Base-by-base conservation (phyloP, 1,139 yeast species). In the Debaryomyces sp. region DNA sequence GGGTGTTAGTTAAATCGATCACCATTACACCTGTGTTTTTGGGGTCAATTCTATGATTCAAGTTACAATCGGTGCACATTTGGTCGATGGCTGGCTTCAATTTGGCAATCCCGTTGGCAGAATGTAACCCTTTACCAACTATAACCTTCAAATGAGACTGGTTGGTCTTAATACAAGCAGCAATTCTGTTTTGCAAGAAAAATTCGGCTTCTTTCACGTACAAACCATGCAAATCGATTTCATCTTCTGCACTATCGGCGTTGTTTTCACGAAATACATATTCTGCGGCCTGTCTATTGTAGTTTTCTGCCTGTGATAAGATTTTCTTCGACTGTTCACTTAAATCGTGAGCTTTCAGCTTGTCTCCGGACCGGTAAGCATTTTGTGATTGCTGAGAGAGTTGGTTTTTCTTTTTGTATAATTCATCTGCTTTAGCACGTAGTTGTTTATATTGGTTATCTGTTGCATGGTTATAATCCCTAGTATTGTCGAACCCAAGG, bases 81-180 rank as follows among this genome's bases (percentile, higher is more conserved):
- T 83, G 80, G 61, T 89, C 94, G 15, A 91, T 84, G 0, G 97
- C 97, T 1, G 97, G 97, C 65, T 87, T 89, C 58, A 94, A 70
- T 67, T 91, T 92, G 44, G 97, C 94, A 44, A 89, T 81, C 29
- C 96, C 96, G 56, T 84, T 75, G 44, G 79, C 76, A 0, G 97
- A 89, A 64, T 94, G 98, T 45, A 84, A 63, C 10, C 98, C 99
- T 67, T 92, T 92, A n/a, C 98, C 98, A 9, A 91, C 97, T 63
- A 94, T 92, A 17, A 89, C 89, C 50, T 78, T 71, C 48, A 83
- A 64, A 45, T 73, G 75, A 34, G 66, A 60, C 61, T 90, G 96
- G 51, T 81, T 74, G 41, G 89, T 78, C 41, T 74, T 69, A 17
- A 81, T 75, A 48, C 85, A 89, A 29, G 84, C 84, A n/a, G 80